Conservation (phyloP, 2,329 filamentous ascomycete genomes). For the Trichoderma gracile region DNA sequence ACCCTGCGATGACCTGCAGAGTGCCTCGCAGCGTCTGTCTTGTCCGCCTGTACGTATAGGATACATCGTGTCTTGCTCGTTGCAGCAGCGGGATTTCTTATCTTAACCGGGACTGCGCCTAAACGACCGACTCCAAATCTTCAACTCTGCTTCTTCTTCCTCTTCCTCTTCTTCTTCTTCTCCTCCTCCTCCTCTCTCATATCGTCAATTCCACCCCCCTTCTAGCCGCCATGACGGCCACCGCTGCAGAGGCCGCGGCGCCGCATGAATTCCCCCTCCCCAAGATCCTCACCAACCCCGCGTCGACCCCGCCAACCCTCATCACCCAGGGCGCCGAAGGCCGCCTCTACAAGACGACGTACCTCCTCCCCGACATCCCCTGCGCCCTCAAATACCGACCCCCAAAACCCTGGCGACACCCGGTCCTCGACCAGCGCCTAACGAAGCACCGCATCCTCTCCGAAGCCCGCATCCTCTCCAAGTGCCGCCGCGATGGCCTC, state of each 20-base stretch:
- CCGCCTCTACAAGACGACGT: slow-evolving; percentile 84
- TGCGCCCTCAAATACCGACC: slow-evolving; percentile 91
- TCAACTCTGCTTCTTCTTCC: neutral
- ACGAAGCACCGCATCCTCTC: slow-evolving; percentile 85
- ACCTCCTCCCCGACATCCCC: slow-evolving; percentile 65
- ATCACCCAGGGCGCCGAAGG: slow-evolving; percentile 95
- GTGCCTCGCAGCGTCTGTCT: slow-evolving; percentile 15
- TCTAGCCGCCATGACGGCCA: slow-evolving; percentile 11
- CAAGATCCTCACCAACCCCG: slow-evolving; percentile 62
- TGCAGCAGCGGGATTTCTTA: neutral
- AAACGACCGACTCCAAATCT: neutral
- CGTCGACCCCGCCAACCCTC: slow-evolving; percentile 62
- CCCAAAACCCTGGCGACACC: slow-evolving; percentile 87
- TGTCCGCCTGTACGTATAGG: neutral
- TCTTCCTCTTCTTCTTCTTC: neutral
- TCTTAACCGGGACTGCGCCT: neutral
- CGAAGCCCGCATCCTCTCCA: slow-evolving; percentile 81
- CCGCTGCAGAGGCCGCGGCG: slow-evolving; percentile 7
- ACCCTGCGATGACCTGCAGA: slow-evolving; percentile 21
- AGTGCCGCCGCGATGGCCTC: slow-evolving; percentile 76
- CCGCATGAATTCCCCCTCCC: slow-evolving; percentile 55
- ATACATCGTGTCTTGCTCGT: no score
- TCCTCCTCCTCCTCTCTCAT: neutral
- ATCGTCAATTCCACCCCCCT: neutral
- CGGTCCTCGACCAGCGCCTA: slow-evolving; percentile 80